Evolutionary conservation across 768 basidiomycete genomes (phyloP).

Genomic region (Trametes gibbosa): DNA sequence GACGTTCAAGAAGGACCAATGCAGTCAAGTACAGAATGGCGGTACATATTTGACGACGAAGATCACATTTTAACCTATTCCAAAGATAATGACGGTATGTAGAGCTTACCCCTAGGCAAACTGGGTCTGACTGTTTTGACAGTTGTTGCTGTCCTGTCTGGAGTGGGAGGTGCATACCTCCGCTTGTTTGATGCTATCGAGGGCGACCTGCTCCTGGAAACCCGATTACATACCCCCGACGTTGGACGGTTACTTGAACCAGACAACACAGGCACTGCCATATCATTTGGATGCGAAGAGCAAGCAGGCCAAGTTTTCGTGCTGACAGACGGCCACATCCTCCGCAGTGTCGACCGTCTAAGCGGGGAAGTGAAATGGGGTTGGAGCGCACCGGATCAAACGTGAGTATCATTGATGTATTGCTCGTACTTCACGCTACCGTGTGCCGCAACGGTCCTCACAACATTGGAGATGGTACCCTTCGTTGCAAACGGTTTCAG

Average conservation of each 20-base stretch:
- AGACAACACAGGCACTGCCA: constrained; percentile 50
- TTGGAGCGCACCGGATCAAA: constrained; percentile 68
- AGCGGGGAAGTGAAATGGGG: constrained; percentile 64
- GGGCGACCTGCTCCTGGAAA: constrained; percentile 68
- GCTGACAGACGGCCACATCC: constrained; percentile 58
- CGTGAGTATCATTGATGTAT: constrained; percentile 49
- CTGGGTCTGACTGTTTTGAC: not conserved
- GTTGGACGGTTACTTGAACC: constrained; percentile 50
- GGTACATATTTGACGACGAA: constrained; percentile 67
- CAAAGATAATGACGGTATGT: constrained; percentile 55
- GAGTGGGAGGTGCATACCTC: constrained; percentile 65
- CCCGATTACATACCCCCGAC: constrained; percentile 48
- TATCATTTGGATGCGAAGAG: constrained; percentile 41
- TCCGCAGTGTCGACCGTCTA: constrained; percentile 47
- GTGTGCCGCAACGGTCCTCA: no score
- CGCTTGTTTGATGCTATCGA: constrained; percentile 63
- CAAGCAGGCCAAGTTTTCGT: constrained; percentile 42
- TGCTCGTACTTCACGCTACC: no score
- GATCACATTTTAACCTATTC: constrained; percentile 70
- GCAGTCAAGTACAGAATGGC: constrained; percentile 58
- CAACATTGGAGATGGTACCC: no score
- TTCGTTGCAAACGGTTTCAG: no score
- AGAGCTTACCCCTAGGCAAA: no score
- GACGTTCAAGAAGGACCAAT: not conserved
- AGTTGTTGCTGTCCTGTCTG: constrained; percentile 77